Conservation (phyloP, 169 alveolate genomes). For the Cryptosporidium sp. region DNA sequence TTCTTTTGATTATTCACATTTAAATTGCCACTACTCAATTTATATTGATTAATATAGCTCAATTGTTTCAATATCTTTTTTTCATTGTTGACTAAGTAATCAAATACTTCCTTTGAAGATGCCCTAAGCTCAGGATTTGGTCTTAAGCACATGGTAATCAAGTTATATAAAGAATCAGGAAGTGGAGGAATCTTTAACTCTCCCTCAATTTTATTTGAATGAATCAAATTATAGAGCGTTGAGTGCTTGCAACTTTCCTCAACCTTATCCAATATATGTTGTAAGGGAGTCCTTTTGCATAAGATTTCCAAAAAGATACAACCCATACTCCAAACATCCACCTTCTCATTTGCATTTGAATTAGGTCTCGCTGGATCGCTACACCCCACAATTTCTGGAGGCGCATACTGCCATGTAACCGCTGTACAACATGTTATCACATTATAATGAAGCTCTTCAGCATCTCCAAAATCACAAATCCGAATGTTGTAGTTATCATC, state of each 20-base stretch:
- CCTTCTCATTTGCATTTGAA: slow-evolving; percentile 75
- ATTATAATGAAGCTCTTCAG: slow-evolving; percentile 73
- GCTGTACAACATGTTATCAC: slow-evolving; percentile 74
- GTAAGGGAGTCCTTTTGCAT: slow-evolving; percentile 60
- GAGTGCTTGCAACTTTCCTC: slow-evolving; percentile 67
- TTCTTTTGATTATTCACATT: neutral
- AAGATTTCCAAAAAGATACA: slow-evolving; percentile 73
- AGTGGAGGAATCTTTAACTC: slow-evolving; percentile 64
- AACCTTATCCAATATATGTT: slow-evolving; percentile 53
- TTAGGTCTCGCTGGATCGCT: slow-evolving; percentile 76
- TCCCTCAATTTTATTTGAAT: slow-evolving; percentile 54
- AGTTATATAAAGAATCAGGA: slow-evolving; percentile 55
- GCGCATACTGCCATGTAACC: slow-evolving; percentile 78
- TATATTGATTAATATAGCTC: slow-evolving; percentile 42
- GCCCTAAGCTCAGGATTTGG: slow-evolving; percentile 73
- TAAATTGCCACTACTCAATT: neutral
- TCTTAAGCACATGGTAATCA: slow-evolving; percentile 62
- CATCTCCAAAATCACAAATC: slow-evolving; percentile 91
- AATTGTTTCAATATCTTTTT: slow-evolving; percentile 44
- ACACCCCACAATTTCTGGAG: slow-evolving; percentile 76
- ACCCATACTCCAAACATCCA: slow-evolving; percentile 78
- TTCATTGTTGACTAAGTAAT: slow-evolving; percentile 36
- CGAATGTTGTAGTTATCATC: slow-evolving; percentile 84
- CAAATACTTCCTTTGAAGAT: slow-evolving; percentile 62
- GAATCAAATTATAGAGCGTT: slow-evolving; percentile 48